phyloP scores from a whole-genome alignment of 2,329 filamentous ascomycete genomes.

The Aureobasidium sp. region DNA sequence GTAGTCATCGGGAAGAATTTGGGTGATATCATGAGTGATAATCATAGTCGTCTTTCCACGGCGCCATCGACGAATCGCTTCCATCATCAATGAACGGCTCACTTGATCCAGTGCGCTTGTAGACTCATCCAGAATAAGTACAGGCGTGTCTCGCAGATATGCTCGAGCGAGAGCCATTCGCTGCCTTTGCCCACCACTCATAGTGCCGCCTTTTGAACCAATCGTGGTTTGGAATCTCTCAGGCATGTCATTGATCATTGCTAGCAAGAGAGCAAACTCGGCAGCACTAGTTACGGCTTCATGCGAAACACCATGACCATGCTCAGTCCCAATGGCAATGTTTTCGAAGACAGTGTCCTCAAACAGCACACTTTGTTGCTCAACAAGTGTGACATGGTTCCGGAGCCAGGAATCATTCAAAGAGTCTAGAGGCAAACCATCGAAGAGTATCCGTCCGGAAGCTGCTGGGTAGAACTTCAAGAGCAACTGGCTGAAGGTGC shows the following conservation, averaged over 20 bases:
- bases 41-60: conserved; percentile 79
- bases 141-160: conserved; percentile 64
- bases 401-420: conserved; percentile 68
- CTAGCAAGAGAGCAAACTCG: conserved; percentile 60
- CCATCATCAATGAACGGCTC: conserved; percentile 62
- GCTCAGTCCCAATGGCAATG: conserved; percentile 60
- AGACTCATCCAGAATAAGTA: conserved; percentile 82
- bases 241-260: conserved; percentile 60
- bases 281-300: conserved; percentile 56
- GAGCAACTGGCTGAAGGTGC: conserved; percentile 74
- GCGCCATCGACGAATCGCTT: conserved; percentile 70
- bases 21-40: conserved; percentile 81
- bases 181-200: conserved; percentile 84
- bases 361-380: conserved; percentile 77
- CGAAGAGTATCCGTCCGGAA: conserved; percentile 61
- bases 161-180: conserved; percentile 74
- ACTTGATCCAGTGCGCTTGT: conserved; percentile 79
- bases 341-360: conserved; percentile 73
- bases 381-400: conserved; percentile 69
- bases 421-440: conserved; percentile 54
- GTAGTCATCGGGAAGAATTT: conserved; percentile 66
- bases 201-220: conserved; percentile 58
- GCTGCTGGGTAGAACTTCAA: conserved; percentile 66
- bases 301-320: conserved; percentile 43
- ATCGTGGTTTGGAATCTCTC: conserved; percentile 65